Conservation (phyloP, 1,139 yeast genomes). For the Starmera stellimalicola region DNA sequence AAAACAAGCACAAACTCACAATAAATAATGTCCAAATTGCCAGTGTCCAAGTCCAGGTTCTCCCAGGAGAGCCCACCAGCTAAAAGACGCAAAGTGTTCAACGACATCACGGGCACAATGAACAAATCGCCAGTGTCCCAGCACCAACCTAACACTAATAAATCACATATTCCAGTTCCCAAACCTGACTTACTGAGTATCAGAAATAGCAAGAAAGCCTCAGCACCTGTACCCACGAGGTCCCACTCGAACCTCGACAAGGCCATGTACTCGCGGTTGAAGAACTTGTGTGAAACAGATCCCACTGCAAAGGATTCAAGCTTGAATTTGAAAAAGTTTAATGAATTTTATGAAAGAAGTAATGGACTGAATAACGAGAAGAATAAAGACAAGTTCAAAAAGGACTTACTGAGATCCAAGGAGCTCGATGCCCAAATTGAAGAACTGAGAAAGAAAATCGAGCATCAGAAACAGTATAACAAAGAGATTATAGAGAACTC, state of each 20-base stretch:
- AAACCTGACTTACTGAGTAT: slow-evolving; percentile 1
- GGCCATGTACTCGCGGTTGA: slow-evolving; percentile 1
- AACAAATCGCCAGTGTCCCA: slow-evolving; percentile 10
- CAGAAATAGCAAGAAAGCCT: not conserved
- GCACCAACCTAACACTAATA: not conserved
- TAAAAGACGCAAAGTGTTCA: slow-evolving; percentile 13
- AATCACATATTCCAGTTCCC: slow-evolving; percentile 1
- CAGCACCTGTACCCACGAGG: slow-evolving; percentile 4
- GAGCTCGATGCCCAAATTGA: slow-evolving; percentile 4
- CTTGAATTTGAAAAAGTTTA: not conserved
- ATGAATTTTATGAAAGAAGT: not conserved
- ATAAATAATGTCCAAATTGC: slow-evolving; percentile 8
- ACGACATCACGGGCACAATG: slow-evolving; percentile 8
- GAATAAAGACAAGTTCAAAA: not conserved
- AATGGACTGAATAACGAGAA: not conserved
- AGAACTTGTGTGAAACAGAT: slow-evolving; percentile 3
- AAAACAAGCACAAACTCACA: not conserved
- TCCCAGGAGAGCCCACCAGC: slow-evolving; percentile 11
- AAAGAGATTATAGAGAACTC: slow-evolving; percentile 1
- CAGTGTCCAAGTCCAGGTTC: slow-evolving; percentile 5
- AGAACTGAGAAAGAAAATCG: slow-evolving; percentile 4
- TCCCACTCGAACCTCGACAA: not conserved
- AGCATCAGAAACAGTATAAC: slow-evolving; percentile 4
- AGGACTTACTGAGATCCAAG: not conserved
- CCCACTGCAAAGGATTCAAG: not conserved